Percentiles rank a stretch among this genome's conserved stretches.
phyloP scores from a whole-genome alignment of 1,139 yeast species.

The Yamadazyma atmosphaerica region DNA sequence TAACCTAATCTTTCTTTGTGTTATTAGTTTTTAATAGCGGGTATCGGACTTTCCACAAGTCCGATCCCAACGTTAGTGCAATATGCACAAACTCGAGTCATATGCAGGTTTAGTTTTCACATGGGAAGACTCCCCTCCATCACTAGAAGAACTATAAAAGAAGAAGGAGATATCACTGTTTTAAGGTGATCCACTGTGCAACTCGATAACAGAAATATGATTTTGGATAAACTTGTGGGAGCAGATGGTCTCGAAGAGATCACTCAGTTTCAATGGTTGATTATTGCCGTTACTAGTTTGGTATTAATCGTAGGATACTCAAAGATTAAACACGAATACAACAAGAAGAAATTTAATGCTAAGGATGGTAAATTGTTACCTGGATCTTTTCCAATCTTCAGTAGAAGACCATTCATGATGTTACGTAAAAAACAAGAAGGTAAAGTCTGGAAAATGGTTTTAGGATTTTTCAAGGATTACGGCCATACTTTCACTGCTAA shows the following conservation, averaged over 20 bases:
- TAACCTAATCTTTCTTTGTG: too few species aligned
- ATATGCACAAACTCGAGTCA: too few species aligned
- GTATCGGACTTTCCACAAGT: background rate
- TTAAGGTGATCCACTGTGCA: background rate
- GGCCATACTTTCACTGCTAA: constrained; percentile 4
- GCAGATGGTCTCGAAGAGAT: background rate
- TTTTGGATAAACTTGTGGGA: background rate
- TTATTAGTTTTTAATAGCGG: too few species aligned
- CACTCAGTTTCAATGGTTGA: background rate
- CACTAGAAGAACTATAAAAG: background rate
- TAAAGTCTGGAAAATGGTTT: constrained; percentile 4
- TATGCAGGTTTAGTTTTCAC: background rate
- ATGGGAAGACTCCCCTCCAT: background rate
- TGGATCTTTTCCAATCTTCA: constrained; percentile 17
- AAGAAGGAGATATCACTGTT: background rate
- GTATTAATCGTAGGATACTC: background rate
- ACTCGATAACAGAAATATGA: background rate
- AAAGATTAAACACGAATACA: background rate
- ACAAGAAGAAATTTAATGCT: constrained; percentile 16
- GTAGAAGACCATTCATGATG: constrained; percentile 7
- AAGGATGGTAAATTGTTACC: constrained; percentile 15
- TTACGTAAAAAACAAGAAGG: constrained; percentile 20
- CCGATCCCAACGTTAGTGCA: background rate
- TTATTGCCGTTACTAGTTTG: background rate
- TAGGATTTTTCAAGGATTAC: constrained; percentile 5